These are phyloP conservation scores for Crucihimalaya himalaica DNA, from an alignment of 345 rosid genomes.

Conservation along the genomic window DNA sequence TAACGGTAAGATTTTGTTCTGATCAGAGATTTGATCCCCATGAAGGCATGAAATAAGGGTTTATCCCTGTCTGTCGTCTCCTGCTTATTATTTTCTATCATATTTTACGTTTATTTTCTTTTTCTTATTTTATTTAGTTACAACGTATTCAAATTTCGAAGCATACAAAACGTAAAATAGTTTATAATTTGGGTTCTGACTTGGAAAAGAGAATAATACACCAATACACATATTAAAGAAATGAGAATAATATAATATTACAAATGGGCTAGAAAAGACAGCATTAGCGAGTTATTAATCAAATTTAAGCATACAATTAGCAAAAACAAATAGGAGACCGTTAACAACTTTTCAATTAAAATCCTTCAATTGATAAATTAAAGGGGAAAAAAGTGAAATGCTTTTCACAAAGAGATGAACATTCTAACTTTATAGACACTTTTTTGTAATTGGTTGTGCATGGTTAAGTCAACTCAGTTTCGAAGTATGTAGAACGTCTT, in stretches of 20 bases:
- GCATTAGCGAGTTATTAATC: conserved; percentile 17
- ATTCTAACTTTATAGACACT: background rate
- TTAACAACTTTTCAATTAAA: conserved; percentile 40
- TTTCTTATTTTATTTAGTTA: background rate
- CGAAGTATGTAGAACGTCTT: conserved; percentile 34
- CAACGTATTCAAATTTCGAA: background rate
- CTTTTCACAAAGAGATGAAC: conserved; percentile 35
- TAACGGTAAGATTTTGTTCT: too few species aligned
- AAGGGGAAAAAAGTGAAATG: conserved; percentile 27
- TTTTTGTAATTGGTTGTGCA: conserved; percentile 17
- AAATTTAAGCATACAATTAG: background rate
- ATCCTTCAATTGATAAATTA: conserved; percentile 13
- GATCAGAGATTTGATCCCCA: background rate
- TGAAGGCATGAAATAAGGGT: background rate
- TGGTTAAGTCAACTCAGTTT: conserved; percentile 32
- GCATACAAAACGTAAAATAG: background rate
- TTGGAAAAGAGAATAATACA: conserved; percentile 2
- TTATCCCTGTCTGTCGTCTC: background rate
- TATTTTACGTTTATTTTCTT: conserved; percentile 12
- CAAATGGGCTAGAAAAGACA: conserved; percentile 20
- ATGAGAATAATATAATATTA: conserved; percentile 11
- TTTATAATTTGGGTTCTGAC: conserved; percentile 12
- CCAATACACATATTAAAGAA: conserved; percentile 9
- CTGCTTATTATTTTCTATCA: background rate
- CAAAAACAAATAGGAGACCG: conserved; percentile 27